phyloP scores from a whole-genome alignment of 2,329 filamentous ascomycete genomes.

The Fusarium pseudonygamai region DNA sequence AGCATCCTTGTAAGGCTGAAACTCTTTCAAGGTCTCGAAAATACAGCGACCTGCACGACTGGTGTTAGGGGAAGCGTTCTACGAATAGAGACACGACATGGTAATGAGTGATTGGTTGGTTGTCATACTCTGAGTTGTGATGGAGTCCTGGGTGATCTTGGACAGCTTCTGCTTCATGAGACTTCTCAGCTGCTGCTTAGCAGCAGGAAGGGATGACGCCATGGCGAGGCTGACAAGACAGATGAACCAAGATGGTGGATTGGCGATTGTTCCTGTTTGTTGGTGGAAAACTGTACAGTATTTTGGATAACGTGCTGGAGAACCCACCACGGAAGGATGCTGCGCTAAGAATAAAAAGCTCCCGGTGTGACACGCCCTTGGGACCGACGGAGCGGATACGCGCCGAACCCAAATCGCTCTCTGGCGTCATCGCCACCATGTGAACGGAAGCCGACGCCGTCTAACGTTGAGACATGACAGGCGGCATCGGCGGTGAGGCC shows the following conservation, averaged over 20 bases:
- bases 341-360: conserved; percentile 25
- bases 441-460: conserved; percentile 4
- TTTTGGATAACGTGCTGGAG: conserved; percentile 11
- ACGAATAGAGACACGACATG: conserved; percentile 5
- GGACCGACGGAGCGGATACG: conserved; percentile 25
- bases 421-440: conserved; percentile 33
- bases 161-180: conserved; percentile 75
- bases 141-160: conserved; percentile 67
- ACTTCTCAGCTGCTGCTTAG: conserved; percentile 80
- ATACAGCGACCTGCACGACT: conserved; percentile 67
- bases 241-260: conserved; percentile 5
- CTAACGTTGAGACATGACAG: background rate
- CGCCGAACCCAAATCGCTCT: conserved; percentile 19
- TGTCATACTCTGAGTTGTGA: conserved; percentile 75
- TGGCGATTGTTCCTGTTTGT: conserved; percentile 16
- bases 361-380: conserved; percentile 19
- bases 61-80: conserved; percentile 30
- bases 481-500: conserved; percentile 24
- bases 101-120: conserved; percentile 2
- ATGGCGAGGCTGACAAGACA: conserved; percentile 49
- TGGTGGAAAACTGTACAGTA: conserved; percentile 7
- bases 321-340: conserved; percentile 1
- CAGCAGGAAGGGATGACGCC: conserved; percentile 65
- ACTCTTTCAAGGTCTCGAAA: conserved; percentile 70
- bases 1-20: conserved; percentile 80